Conservation (phyloP, 306 rosid genomes). For the Dicorynia guianensis region DNA sequence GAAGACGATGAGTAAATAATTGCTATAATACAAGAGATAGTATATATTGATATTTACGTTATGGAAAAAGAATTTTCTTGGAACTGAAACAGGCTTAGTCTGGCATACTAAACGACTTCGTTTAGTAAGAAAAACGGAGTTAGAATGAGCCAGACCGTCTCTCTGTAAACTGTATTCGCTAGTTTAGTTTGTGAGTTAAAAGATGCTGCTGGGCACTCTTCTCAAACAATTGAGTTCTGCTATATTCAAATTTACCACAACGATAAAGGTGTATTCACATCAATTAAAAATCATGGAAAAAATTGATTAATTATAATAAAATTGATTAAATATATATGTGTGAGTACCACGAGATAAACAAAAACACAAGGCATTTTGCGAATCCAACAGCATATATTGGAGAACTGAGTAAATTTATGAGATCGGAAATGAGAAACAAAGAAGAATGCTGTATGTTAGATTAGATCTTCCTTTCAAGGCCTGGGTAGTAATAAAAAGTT, state of each 20-base stretch:
- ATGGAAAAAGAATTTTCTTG: too few relatives aligned
- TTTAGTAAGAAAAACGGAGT: too few relatives aligned
- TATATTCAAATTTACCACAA: background rate
- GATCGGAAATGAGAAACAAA: slow-evolving; percentile 19
- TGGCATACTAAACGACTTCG: too few relatives aligned
- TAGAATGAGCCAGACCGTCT: too few relatives aligned
- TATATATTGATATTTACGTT: too few relatives aligned
- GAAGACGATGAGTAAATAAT: slow-evolving; percentile 2
- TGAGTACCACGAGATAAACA: background rate
- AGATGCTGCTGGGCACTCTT: background rate
- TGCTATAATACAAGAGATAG: background rate
- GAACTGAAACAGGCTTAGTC: too few relatives aligned
- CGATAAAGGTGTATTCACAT: background rate
- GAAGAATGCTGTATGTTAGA: background rate
- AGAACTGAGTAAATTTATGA: background rate
- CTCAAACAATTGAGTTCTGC: background rate
- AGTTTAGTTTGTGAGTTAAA: too few relatives aligned
- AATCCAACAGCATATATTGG: slow-evolving; percentile 10
- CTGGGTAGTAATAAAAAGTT: background rate
- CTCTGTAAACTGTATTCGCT: too few relatives aligned
- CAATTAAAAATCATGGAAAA: background rate
- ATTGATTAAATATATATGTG: too few relatives aligned
- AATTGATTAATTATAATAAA: too few relatives aligned
- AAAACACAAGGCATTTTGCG: background rate
- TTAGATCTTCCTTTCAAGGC: background rate